Evolutionary conservation across 164 flowering plant species (phyloP).

Genomic region (Buxus sempervirens): DNA sequence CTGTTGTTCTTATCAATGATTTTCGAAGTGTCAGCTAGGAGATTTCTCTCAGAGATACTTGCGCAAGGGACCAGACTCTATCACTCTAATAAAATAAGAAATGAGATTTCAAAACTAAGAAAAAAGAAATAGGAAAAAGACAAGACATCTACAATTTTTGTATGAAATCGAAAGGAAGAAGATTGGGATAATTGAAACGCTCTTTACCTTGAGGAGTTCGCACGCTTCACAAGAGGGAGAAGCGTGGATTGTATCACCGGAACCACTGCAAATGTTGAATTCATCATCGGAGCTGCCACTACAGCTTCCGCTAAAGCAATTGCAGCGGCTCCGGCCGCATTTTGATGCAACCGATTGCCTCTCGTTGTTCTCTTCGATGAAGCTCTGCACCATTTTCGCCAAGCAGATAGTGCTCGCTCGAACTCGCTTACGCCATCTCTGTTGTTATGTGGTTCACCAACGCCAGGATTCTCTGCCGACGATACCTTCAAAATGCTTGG

Average conservation of each 20-base stretch:
- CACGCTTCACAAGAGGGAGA: slow-evolving; percentile 35
- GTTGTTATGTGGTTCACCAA: slow-evolving; percentile 18
- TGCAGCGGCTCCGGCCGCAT: slow-evolving; percentile 71
- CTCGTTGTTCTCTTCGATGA: slow-evolving; percentile 68
- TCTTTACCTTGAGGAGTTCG: slow-evolving; percentile 65
- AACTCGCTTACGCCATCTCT: slow-evolving; percentile 39
- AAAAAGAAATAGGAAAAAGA: too few species aligned
- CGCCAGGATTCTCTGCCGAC: slow-evolving; percentile 39
- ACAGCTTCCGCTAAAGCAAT: slow-evolving; percentile 75
- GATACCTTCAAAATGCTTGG: slow-evolving; percentile 52
- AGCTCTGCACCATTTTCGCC: slow-evolving; percentile 84
- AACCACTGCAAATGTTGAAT: slow-evolving; percentile 38
- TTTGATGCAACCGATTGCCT: slow-evolving; percentile 40
- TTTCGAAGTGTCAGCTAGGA: slow-evolving; percentile 34
- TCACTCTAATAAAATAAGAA: slow-evolving; percentile 14
- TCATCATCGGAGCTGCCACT: slow-evolving; percentile 78
- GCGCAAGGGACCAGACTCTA: slow-evolving; percentile 32
- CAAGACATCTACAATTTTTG: too few species aligned
- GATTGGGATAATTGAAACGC: background rate
- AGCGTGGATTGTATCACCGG: slow-evolving; percentile 33
- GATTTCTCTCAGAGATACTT: slow-evolving; percentile 27
- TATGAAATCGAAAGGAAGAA: background rate
- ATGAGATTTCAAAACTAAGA: too few species aligned
- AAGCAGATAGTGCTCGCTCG: slow-evolving; percentile 88
- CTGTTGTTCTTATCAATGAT: slow-evolving; percentile 55